Evolutionary conservation across 306 rosid genomes (phyloP), one percentile per base, ranked within the genome.

Genomic region (Hippophae gyantsensis): DNA sequence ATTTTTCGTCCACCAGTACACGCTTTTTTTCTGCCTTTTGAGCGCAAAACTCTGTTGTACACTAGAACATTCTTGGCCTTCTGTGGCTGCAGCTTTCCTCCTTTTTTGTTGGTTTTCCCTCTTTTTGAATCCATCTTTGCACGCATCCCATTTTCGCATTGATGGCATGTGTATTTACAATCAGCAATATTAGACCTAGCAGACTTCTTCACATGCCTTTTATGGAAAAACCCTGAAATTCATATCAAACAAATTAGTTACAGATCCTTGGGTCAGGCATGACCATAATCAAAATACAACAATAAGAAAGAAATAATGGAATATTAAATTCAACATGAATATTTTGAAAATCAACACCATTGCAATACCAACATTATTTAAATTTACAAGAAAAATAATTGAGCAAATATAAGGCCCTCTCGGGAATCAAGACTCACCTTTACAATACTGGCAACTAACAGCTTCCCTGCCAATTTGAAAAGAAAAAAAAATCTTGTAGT

Each of bases 191-290:
- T 26, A 42, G 86, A 74, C 65, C 86, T 81, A 44, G 77, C 77
- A 61, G 78, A 85, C 74, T 77, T 85, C 74, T 66, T 83, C 64
- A 56, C 93, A 82, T 92, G 99, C 79, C 78, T 80, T 87, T 84
- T 92, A 74, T 92, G 99, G 64, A 86, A 92, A 76, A 76, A 73
- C 53, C 96, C 99, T 92, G 78, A 59, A 72, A 71, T 56, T 61
- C 44, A 70, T 45, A 62, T 63, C 25, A 53, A 47, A 49, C 60
- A 48, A 48, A 63, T 68, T 65, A 79, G 78, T 67, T 43, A 60
- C 43, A 11, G 62, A 69, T 47, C 47, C 18, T 57, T 0, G 26
- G 7, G 23, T 49, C 6, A 13, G 7, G 13, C 3, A 6, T 3
- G 7, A 6, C 7, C 5, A 27, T 27, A 27, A 27, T 27, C 32